Evolutionary conservation across 192 early-diverging fungal genomes (phyloP), one percentile per base, ranked within the genome.

Genomic region (Umbelopsis sp.): DNA sequence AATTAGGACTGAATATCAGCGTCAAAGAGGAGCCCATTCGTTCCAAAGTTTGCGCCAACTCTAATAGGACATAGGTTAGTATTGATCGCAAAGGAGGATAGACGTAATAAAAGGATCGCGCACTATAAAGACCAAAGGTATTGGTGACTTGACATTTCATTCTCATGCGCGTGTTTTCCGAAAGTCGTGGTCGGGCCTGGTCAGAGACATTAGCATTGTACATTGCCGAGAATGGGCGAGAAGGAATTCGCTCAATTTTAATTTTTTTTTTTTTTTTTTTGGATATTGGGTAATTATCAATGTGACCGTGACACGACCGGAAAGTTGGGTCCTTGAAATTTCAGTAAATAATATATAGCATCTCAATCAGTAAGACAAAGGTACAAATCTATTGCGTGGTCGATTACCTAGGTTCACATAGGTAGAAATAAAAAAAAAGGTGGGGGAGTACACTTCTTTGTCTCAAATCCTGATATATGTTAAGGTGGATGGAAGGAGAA

Each of bases 11-110:
- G 32, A 95, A 85, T 66, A 85, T 90, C 26, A 93, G 78, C 22
- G 90, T 84, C 36, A 85, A 91, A 10, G 80, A 80, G 68, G 87
- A 90, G n/a, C 87, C 78, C 17, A 94, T 81, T 79, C 91, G 92
- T 65, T 94, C 94, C 8, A 94, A 71, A 1, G 83, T 84, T 49
- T 83, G 84, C 21, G 86, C 84, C 62, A 89, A 78, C 70, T 87
- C 90, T 75, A 26, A 22, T 7, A 62, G 7, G 3, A 17, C 8
- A 2, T 2, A 59, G 26, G 31, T 62, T 31, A 31, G 17, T 32
- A 29, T 36, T 3, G 10, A 29, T 32, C 6, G 4, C 9, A 31
- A 20, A 20, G 31, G 12, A 14, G 7, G 12, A 62, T 14, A 62
- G 4, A 4, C 11, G 16, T 0, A 12, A 3, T 4, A 1, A 16